Evolutionary conservation across 768 basidiomycete species (phyloP), one percentile per base, ranked within the genome.

Genomic region (Trametes elegans): DNA sequence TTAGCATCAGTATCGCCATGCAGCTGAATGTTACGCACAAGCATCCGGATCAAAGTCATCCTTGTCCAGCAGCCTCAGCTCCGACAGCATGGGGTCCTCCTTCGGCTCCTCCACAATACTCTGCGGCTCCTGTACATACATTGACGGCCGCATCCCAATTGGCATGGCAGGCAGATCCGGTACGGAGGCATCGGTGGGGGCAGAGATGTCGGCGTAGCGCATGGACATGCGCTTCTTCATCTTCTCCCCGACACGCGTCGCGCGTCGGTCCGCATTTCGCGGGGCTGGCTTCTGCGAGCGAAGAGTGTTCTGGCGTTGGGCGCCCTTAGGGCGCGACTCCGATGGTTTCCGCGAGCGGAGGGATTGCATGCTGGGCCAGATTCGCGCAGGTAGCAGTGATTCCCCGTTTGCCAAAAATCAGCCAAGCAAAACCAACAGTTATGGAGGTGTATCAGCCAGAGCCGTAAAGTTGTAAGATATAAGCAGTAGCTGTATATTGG

Each of bases 151-250:
- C 26, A 74, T 58, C 4, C 71, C 75, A 31, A 74, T 69, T 0
- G 84, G 83, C 35, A 89, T 60, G 0, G 79, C 71, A 2, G 87
- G 87, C 16, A 87, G 70, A 1, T 82, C 71, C 4, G 90, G 86
- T 3, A 84, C 66, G 8, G 70, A 66, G 11, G 76, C 68, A 44
- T 82, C 79, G 2, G 83, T 85, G 6, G 87, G 88, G n/a, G 79
- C 74, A 1, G 87, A 87, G 50, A 91, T 87, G 61, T 90, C 89
- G 34, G 88, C 91, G 80, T 90, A 97, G 68, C 94, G 85, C 81
- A 87, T 90, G 14, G 93, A 94, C 85, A 97, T 88, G 66, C 95
- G 88, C 72, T 93, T 93, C 81, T 93, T 93, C 72, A 97, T 93
- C 75, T 90, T 93, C 79, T 95, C 95, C 69, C 93, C 79, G 19